These are phyloP conservation scores for Pterocarpus macrocarpus DNA, from an alignment of 306 rosid species.

Conservation along the genomic window DNA sequence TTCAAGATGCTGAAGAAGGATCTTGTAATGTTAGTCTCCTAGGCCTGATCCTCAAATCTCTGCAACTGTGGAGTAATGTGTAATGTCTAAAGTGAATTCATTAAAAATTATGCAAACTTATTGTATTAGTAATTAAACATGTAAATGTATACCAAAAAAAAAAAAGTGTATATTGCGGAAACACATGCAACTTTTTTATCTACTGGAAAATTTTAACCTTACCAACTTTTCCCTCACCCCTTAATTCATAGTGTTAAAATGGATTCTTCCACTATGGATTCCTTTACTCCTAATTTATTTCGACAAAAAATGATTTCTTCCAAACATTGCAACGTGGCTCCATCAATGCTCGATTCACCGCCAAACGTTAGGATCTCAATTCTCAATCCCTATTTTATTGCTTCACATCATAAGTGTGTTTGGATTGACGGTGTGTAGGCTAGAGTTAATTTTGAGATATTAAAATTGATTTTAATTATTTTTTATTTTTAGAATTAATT, in stretches of 20 bases:
- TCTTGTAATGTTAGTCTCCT: not conserved
- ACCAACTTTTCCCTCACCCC: no score
- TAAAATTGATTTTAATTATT: no score
- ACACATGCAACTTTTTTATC: no score
- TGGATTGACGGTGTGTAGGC: no score
- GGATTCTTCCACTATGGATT: no score
- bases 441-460: no score
- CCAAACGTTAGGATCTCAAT: slow-evolving; percentile 15
- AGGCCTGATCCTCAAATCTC: not conserved
- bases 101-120: no score
- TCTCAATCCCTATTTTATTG: slow-evolving; percentile 27
- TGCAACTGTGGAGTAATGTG: not conserved
- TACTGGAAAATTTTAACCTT: no score
- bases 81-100: not conserved
- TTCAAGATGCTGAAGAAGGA: slow-evolving; percentile 8
- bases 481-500: no score
- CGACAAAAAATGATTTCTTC: not conserved
- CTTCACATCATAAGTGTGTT: not conserved
- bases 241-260: not conserved
- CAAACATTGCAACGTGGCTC: not conserved
- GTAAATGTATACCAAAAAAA: not conserved
- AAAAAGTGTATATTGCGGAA: not conserved
- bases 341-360: slow-evolving; percentile 5
- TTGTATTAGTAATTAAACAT: not conserved
- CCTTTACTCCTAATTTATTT: no score